Evolutionary conservation across 768 basidiomycete genomes (phyloP), one percentile per base, ranked within the genome.

Genomic region (Amylocystis lapponica): DNA sequence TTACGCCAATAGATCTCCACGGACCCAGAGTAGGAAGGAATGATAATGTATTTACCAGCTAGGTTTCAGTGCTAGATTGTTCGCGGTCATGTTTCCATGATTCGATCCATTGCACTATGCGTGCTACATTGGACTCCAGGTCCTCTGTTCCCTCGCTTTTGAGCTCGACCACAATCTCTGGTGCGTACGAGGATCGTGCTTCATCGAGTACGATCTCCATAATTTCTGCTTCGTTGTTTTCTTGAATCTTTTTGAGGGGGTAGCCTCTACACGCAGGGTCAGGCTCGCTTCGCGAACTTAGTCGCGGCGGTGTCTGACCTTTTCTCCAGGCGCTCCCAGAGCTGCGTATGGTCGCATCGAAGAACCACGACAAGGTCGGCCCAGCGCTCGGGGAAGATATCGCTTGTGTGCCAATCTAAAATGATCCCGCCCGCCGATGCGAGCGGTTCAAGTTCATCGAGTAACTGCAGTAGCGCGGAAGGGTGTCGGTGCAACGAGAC

Each of bases 171-270:
- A 98, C 76, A 49, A 95, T 86, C 61, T 88, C 83, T n/a, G 73
- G 57, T 0, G 83, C 75, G 62, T 97, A 99, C 0, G 91, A 88
- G 29, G 81, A 79, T 33, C 80, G 73, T 3, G 95, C 94, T 62
- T 99, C 96, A 25, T 89, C 84, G 10, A 86, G 67, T 27, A 96
- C 82, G 39, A 93, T 81, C 57, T 88, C 74, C 93, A 98, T 96
- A 58, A 99, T 98, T 68, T 99, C 96, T 11, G 94, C 93, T 57
- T 94, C 86, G 63, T 97, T 94, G 63, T 99, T 99, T 66, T 99
- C 96, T 60, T 94, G 87, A 4, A 99, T 90, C 66, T 99, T 99
- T 61, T 89, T 89, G 37, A 93, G 63, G 1, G 86, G 68, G 59
- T 98, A 98, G 8, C 78, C 76, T 48, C 94, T 97, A 62, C 2